Evolutionary conservation across 495 filamentous ascomycete species (phyloP), one percentile per base, ranked within the genome.

Genomic region (Neurospora tetrasperma): DNA sequence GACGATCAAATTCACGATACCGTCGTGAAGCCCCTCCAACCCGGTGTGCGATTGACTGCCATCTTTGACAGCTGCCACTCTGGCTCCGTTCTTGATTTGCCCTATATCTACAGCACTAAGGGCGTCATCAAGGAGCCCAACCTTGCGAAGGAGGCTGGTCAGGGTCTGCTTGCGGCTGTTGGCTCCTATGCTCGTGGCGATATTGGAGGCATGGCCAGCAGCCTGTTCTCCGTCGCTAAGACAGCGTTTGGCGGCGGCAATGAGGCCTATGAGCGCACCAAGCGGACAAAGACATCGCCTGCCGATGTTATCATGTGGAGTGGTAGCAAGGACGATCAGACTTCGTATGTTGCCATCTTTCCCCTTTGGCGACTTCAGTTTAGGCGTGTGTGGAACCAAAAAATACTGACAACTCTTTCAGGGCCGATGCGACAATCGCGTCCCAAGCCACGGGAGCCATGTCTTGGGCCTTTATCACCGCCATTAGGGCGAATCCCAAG

Each of bases 261-360:
- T 75, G 91, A 93, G n/a, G 90, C 90, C 8, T 91, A 93, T 80
- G 88, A 97, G 84, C 89, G 88, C 77, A 92, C 92, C 69, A 86
- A 92, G 76, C 85, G 91, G 76, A 99, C 96, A 35, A 97, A 97
- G 86, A 99, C 96, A 39, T 94, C 90, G 66, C 90, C 94, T 8
- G 96, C 96, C n/a, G 96, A 99, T 81, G 96, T 99, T 11, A 88
- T 99, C 80, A 97, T 98, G 93, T 99, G 93, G 94, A 94, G 91
- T 42, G 96, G 96, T 23, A 94, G 93, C 83, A 98, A 97, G 81
- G 96, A 99, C 78, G 89, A 89, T 70, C 96, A 99, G 85, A 99
- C 96, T 76, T 94, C 92, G 90, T 93, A 81, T 82, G 90, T 88
- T 74, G 71, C 68, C 39, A 18, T 9, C 27, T 71, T 71, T 72